phyloP scores from a whole-genome alignment of 2,329 filamentous ascomycete genomes.

The Fusarium pseudonygamai region DNA sequence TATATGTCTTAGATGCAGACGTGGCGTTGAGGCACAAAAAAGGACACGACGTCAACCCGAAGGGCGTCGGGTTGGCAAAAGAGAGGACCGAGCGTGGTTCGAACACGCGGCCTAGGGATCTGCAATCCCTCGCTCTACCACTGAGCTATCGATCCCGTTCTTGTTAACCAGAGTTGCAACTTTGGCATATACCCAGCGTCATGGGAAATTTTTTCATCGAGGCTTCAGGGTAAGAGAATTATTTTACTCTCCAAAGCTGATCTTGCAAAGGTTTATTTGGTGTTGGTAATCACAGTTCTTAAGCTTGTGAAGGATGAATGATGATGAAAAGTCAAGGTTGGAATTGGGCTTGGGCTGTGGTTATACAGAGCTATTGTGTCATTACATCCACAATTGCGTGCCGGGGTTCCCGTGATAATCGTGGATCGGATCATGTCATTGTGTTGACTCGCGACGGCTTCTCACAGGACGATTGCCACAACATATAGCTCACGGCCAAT shows the following conservation, averaged over 20 bases:
- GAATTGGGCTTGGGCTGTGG: too few relatives aligned
- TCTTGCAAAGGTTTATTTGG: not conserved
- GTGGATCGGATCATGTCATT: conserved; percentile 4
- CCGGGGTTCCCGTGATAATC: conserved; percentile 1
- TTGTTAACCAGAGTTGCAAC: accelerated
- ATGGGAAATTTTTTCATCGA: accelerated
- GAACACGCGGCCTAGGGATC: conserved; percentile 38
- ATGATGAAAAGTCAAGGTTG: not conserved
- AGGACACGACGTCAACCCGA: not conserved
- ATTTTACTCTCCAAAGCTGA: too few relatives aligned
- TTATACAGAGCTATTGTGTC: not conserved
- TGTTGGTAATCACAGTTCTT: not conserved
- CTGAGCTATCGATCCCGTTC: conserved; percentile 35
- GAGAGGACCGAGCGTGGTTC: conserved; percentile 35
- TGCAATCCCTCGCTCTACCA: conserved; percentile 39
- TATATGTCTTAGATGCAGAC: not conserved
- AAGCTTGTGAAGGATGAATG: not conserved
- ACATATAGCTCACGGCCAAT: not conserved
- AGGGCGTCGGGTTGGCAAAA: conserved; percentile 1
- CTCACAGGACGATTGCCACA: not conserved
- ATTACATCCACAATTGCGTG: conserved; percentile 7
- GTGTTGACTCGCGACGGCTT: not conserved
- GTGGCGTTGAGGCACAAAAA: conserved; percentile 26
- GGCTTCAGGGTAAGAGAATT: not conserved
- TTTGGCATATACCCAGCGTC: accelerated